Evolutionary conservation across 768 basidiomycete genomes (phyloP).

Genomic region (Trametes elegans): DNA sequence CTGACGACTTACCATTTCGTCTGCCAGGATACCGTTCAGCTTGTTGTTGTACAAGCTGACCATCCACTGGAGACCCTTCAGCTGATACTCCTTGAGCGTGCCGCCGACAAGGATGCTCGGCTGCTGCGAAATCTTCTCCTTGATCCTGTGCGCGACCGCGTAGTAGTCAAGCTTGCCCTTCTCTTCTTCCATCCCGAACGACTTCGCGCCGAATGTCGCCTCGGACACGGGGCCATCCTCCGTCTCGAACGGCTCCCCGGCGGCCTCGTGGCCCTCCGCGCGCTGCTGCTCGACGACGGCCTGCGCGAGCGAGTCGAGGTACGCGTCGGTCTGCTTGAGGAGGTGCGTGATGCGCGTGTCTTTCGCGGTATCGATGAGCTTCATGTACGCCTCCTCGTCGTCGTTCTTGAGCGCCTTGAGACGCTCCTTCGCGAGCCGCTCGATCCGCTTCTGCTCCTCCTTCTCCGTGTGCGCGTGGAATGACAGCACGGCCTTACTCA

Average conservation of each 20-base stretch:
- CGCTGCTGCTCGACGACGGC: slow-evolving; percentile 92
- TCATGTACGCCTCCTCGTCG: slow-evolving; percentile 99
- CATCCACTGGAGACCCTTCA: slow-evolving; percentile 98
- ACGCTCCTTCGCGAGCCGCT: slow-evolving; percentile 96
- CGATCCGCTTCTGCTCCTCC: slow-evolving; percentile 97
- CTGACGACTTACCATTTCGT: slow-evolving; percentile 76
- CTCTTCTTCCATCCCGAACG: slow-evolving; percentile 61
- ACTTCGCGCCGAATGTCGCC: slow-evolving; percentile 86
- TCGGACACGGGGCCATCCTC: slow-evolving; percentile 81
- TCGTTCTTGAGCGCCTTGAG: slow-evolving; percentile 95
- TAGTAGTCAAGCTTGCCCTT: slow-evolving; percentile 92
- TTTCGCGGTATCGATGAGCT: slow-evolving; percentile 97
- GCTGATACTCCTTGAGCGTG: slow-evolving; percentile 90
- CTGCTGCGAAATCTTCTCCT: slow-evolving; percentile 79
- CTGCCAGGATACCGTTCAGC: slow-evolving; percentile 91
- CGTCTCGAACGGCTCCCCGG: slow-evolving; percentile 47
- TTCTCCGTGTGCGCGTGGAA: slow-evolving; percentile 93
- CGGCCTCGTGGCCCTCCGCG: slow-evolving; percentile 46
- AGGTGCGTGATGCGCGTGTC: slow-evolving; percentile 98
- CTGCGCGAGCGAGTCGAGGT: slow-evolving; percentile 92
- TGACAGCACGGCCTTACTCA: slow-evolving; percentile 76
- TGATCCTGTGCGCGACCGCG: slow-evolving; percentile 88
- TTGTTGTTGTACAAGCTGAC: slow-evolving; percentile 96
- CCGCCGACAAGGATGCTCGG: slow-evolving; percentile 79
- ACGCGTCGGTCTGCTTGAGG: slow-evolving; percentile 89